Evolutionary conservation across 2,329 filamentous ascomycete species (phyloP).

Genomic region (Akanthomyces lecanii): DNA sequence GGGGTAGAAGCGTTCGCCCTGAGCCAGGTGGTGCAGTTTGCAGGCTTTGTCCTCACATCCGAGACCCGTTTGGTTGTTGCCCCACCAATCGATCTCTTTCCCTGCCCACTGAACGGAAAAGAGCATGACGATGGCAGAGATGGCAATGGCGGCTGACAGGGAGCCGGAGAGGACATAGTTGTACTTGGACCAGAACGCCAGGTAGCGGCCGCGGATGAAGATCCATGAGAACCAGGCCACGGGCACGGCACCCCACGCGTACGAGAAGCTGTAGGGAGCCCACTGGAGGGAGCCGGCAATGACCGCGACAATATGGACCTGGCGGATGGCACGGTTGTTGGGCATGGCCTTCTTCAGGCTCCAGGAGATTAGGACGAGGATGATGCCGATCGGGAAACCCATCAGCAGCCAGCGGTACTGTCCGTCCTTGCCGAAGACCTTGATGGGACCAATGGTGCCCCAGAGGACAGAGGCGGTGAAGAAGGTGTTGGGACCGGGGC

Average conservation of each 20-base stretch:
- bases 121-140: constrained; percentile 45
- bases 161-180: constrained; percentile 46
- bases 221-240: constrained; percentile 46
- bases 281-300: constrained; percentile 37
- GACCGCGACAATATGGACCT: constrained; percentile 40
- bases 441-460: constrained; percentile 40
- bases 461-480: constrained; percentile 43
- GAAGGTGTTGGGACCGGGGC: constrained; percentile 37
- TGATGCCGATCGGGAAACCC: constrained; percentile 38
- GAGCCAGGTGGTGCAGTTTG: constrained; percentile 21
- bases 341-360: constrained; percentile 32
- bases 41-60: constrained; percentile 26
- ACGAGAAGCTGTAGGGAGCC: constrained; percentile 44
- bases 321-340: constrained; percentile 30
- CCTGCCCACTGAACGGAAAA: constrained; percentile 41
- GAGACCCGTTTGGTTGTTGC: constrained; percentile 30
- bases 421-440: constrained; percentile 38
- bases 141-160: constrained; percentile 41
- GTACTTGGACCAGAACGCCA: constrained; percentile 47
- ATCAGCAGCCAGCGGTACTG: constrained; percentile 37
- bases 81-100: constrained; percentile 42
- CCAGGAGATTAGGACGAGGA: constrained; percentile 34
- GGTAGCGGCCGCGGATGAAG: constrained; percentile 41
- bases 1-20: constrained; percentile 27
- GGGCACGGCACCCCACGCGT: constrained; percentile 44